Percentiles rank a stretch among this genome's conserved stretches.
Evolutionary conservation across 352 stramenopile genomes (phyloP).

Genomic region (Globisporangium nunn): DNA sequence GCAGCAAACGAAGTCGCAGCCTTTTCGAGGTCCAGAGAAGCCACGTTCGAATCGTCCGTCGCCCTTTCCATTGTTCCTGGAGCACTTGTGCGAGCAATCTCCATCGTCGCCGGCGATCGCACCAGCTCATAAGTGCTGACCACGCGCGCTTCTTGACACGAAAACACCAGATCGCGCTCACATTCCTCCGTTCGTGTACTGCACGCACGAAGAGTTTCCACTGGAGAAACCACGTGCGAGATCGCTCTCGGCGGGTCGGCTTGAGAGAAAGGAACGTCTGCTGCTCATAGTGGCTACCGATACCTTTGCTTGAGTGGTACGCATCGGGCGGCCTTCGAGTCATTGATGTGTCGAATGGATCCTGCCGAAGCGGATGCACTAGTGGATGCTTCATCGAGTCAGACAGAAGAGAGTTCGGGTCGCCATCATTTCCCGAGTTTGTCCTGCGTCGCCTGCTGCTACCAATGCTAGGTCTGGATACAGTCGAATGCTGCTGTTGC

Average conservation of each 20-base stretch:
- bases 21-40: not conserved
- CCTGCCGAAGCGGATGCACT: not conserved
- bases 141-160: slow-evolving; percentile 20
- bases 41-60: slow-evolving; percentile 1
- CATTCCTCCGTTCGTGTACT: slow-evolving; percentile 11
- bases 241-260: not conserved
- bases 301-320: not conserved
- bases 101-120: slow-evolving; percentile 1
- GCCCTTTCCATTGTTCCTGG: slow-evolving; percentile 3
- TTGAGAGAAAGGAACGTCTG: not conserved
- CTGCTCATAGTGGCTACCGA: not conserved
- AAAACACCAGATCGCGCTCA: slow-evolving; percentile 5
- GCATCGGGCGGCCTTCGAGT: not conserved
- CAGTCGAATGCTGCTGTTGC: not conserved
- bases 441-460: not conserved
- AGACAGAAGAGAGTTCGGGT: not conserved
- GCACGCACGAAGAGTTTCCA: slow-evolving; percentile 22
- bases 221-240: slow-evolving; percentile 19
- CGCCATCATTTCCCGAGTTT: not conserved
- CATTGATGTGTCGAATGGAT: not conserved
- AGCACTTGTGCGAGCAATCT: slow-evolving; percentile 8
- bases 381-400: too few relatives aligned
- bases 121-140: slow-evolving; percentile 13
- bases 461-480: not conserved
- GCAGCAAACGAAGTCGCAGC: not conserved